Evolutionary conservation across 2,329 filamentous ascomycete species (phyloP).

Genomic region (Chaetomium globosum): DNA sequence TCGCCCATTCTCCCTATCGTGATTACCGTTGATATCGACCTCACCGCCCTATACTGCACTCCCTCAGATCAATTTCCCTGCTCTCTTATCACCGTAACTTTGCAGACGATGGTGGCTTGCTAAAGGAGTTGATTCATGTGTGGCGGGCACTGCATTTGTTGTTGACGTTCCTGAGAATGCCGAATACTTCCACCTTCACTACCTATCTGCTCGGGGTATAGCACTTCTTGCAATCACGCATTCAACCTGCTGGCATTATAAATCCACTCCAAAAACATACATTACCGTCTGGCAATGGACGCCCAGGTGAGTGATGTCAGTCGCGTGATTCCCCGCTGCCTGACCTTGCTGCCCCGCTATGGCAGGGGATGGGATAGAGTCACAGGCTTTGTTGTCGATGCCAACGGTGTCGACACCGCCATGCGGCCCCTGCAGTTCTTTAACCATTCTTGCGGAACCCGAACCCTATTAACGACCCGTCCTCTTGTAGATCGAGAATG

Average conservation of each 20-base stretch:
- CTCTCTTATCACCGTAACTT: background rate
- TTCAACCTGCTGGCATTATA: conserved; percentile 12
- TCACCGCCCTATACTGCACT: background rate
- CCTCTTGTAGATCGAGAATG: conserved; percentile 75
- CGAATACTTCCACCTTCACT: conserved; percentile 29
- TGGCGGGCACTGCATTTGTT: conserved; percentile 32
- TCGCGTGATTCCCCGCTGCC: conserved; percentile 27
- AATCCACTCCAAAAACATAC: conserved; percentile 13
- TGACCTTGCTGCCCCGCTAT: conserved; percentile 31
- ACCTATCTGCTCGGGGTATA: conserved; percentile 39
- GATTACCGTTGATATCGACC: background rate
- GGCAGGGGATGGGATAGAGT: conserved; percentile 6
- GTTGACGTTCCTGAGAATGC: conserved; percentile 37
- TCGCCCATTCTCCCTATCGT: conserved; percentile 6
- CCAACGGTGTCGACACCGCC: background rate
- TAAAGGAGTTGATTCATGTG: conserved; percentile 34
- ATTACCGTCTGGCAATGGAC: conserved; percentile 37
- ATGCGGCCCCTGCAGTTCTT: background rate
- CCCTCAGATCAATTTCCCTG: background rate
- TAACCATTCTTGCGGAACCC: background rate
- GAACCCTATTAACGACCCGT: background rate
- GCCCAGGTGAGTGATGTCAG: conserved; percentile 38
- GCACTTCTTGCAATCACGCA: conserved; percentile 33
- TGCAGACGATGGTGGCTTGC: conserved; percentile 32
- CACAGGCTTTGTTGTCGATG: background rate